phyloP scores from a whole-genome alignment of 139 green algal genomes.

The Chlorella sp. region DNA sequence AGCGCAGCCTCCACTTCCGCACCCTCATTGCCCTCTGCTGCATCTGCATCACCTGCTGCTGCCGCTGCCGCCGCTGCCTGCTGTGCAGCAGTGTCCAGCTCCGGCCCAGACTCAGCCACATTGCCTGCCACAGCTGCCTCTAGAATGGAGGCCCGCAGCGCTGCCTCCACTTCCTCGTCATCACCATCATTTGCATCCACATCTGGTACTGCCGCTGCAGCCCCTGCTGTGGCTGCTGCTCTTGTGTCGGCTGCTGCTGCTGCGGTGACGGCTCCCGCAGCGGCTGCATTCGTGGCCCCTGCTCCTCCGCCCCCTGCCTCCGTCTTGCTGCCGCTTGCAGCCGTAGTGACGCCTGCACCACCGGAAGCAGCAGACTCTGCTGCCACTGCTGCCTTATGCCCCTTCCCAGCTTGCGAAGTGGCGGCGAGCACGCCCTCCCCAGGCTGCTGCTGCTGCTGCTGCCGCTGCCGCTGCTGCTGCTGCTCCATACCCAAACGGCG shows the following conservation, averaged over 20 bases:
- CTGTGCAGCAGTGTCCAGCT: not conserved
- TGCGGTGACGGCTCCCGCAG: not conserved
- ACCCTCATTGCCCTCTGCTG: not conserved
- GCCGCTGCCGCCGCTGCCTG: not conserved
- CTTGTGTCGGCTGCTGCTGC: not conserved
- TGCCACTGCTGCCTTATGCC: not conserved
- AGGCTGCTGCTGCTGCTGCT: not conserved
- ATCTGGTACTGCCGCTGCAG: not conserved
- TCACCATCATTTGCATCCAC: not conserved
- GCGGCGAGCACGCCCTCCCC: not conserved
- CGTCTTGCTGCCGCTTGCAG: not conserved
- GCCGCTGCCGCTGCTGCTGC: not conserved
- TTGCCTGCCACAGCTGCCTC: not conserved
- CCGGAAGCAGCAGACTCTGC: not conserved
- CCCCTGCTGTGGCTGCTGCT: not conserved
- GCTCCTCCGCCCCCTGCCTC: not conserved
- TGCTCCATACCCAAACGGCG: not conserved
- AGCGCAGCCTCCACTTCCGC: not conserved
- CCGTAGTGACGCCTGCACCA: not conserved
- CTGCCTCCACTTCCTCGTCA: not conserved
- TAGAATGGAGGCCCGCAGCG: no score
- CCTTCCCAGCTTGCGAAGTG: not conserved
- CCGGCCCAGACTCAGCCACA: not conserved
- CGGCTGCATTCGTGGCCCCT: not conserved
- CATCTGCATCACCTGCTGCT: not conserved